Conservation (phyloP, 257 asterid genomes). For the Nicotiana noctiflora region DNA sequence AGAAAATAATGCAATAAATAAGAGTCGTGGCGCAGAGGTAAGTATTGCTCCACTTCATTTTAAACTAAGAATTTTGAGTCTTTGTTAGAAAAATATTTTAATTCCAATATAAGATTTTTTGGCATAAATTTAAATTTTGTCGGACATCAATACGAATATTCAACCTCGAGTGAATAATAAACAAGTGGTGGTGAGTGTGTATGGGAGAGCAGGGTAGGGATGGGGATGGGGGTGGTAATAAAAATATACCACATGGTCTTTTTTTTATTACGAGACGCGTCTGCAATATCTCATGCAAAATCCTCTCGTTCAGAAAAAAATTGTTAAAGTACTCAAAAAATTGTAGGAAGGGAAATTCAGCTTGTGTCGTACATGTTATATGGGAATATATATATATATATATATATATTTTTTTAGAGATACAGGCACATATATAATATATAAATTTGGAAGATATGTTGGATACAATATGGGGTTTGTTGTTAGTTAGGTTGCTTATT, state of each 20-base stretch:
- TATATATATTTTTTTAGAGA: neutral
- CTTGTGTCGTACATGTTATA: neutral
- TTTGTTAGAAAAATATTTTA: too few species aligned
- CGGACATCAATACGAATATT: too few species aligned
- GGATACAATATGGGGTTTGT: neutral
- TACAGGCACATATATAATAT: neutral
- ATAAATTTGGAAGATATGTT: neutral
- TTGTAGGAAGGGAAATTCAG: neutral
- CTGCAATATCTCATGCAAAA: neutral
- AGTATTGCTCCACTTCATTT: too few species aligned
- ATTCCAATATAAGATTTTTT: too few species aligned
- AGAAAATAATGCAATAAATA: neutral
- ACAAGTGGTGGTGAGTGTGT: too few species aligned
- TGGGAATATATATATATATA: too few species aligned
- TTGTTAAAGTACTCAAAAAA: neutral
- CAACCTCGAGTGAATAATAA: too few species aligned
- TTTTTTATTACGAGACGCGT: neutral
- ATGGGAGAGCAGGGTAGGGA: too few species aligned
- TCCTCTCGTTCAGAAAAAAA: neutral
- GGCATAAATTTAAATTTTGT: too few species aligned
- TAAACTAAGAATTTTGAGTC: too few species aligned
- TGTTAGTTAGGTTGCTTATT: neutral
- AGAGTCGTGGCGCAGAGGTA: too few species aligned
- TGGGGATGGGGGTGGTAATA: too few species aligned
- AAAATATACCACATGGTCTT: neutral